Conservation (phyloP, 805 yeast genomes). For the Metschnikowia similis region DNA sequence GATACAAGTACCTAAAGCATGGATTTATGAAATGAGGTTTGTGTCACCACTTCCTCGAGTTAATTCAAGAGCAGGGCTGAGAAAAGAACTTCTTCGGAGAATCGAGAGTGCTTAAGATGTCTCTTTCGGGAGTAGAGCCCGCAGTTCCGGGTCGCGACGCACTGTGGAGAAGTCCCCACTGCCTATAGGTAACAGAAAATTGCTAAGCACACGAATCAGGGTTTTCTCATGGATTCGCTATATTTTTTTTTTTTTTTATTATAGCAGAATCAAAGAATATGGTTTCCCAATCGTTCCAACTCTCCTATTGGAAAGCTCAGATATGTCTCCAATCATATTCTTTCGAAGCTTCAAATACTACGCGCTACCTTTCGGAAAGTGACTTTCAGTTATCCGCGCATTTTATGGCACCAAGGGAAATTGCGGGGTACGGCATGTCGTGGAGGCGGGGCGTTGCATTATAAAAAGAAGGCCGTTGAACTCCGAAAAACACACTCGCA, state of each 20-base stretch:
- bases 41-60: too few relatives aligned
- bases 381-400: background rate
- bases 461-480: background rate
- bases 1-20: background rate
- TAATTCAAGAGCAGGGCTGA: background rate
- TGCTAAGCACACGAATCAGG: background rate
- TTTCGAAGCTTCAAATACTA: background rate
- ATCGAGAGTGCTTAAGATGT: background rate
- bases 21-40: too few relatives aligned
- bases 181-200: background rate
- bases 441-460: background rate
- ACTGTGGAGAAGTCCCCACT: background rate
- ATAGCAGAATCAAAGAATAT: too few relatives aligned
- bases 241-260: too few relatives aligned
- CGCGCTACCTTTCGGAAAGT: background rate
- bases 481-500: background rate
- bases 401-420: background rate
- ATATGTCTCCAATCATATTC: too few relatives aligned
- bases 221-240: too few relatives aligned
- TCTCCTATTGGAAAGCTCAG: too few relatives aligned
- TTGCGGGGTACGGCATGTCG: conserved; percentile 2
- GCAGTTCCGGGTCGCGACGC: background rate
- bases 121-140: background rate
- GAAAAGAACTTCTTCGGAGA: too few relatives aligned
- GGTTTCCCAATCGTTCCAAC: too few relatives aligned